phyloP scores from a whole-genome alignment of 352 stramenopile species.

The Phytophthora meadii region DNA sequence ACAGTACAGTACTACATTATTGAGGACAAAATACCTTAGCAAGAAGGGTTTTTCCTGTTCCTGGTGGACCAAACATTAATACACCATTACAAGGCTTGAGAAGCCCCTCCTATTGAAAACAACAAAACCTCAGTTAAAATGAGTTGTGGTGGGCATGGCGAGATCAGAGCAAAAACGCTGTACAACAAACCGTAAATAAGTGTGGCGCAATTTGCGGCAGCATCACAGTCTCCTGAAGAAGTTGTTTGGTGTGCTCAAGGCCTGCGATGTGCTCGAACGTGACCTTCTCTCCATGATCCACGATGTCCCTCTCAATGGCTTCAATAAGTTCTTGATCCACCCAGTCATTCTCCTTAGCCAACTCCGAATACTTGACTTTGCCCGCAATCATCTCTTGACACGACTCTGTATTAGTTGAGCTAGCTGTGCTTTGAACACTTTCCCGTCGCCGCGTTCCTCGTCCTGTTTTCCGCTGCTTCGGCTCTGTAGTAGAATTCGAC shows the following conservation, averaged over 20 bases:
- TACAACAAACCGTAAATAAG: conserved; percentile 68
- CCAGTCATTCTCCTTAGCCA: conserved; percentile 77
- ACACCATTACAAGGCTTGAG: conserved; percentile 86
- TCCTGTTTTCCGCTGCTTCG: conserved; percentile 28
- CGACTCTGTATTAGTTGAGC: conserved; percentile 28
- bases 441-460: conserved; percentile 24
- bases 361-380: conserved; percentile 80
- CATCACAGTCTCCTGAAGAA: conserved; percentile 88
- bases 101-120: conserved; percentile 58
- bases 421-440: conserved; percentile 42
- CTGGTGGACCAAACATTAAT: conserved; percentile 88
- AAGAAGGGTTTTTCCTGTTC: conserved; percentile 92
- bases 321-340: conserved; percentile 86
- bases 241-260: conserved; percentile 82
- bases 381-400: conserved; percentile 45
- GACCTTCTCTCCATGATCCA: conserved; percentile 73
- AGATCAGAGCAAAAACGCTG: neutral
- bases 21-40: conserved; percentile 57
- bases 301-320: conserved; percentile 88
- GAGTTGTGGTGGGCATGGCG: neutral
- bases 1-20: neutral
- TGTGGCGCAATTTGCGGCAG: conserved; percentile 85
- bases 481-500: conserved; percentile 4
- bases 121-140: conserved; percentile 7
- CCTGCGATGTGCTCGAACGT: conserved; percentile 83